Conservation (phyloP, 768 basidiomycete species). For the Suillus placidus region DNA sequence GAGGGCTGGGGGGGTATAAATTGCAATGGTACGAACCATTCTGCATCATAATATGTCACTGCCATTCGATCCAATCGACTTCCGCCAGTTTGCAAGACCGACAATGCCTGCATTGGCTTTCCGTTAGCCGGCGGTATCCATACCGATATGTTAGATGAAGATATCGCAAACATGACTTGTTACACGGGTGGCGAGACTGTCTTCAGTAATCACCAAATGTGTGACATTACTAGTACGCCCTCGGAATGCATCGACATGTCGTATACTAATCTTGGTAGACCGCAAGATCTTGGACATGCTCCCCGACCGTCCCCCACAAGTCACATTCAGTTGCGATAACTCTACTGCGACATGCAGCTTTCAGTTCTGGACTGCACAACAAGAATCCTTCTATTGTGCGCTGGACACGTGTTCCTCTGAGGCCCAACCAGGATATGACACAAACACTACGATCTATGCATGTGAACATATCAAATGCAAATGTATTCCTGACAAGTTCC, state of each 20-base stretch:
- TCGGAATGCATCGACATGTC: background rate
- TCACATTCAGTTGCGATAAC: conserved; percentile 90
- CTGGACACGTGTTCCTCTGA: conserved; percentile 68
- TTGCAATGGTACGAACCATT: conserved; percentile 78
- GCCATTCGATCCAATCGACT: background rate
- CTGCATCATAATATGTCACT: background rate
- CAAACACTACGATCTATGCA: conserved; percentile 73
- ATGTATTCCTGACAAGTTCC: conserved; percentile 92
- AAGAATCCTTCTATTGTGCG: conserved; percentile 96
- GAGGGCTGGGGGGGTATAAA: conserved; percentile 97
- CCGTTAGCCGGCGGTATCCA: conserved; percentile 55
- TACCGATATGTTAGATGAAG: conserved; percentile 42
- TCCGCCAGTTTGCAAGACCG: conserved; percentile 58
- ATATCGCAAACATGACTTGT: conserved; percentile 79
- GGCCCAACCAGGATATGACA: conserved; percentile 52
- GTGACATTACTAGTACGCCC: conserved; percentile 91
- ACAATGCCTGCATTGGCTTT: conserved; percentile 80
- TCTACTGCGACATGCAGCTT: conserved; percentile 73
- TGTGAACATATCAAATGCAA: conserved; percentile 88
- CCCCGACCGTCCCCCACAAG: conserved; percentile 88
- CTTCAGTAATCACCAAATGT: conserved; percentile 97
- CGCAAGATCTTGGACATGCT: conserved; percentile 94
- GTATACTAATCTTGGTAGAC: conserved; percentile 48
- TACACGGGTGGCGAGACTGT: conserved; percentile 93
- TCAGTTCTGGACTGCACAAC: conserved; percentile 96